Conservation (phyloP, 352 stramenopile species). For the Phytophthora tubulina region DNA sequence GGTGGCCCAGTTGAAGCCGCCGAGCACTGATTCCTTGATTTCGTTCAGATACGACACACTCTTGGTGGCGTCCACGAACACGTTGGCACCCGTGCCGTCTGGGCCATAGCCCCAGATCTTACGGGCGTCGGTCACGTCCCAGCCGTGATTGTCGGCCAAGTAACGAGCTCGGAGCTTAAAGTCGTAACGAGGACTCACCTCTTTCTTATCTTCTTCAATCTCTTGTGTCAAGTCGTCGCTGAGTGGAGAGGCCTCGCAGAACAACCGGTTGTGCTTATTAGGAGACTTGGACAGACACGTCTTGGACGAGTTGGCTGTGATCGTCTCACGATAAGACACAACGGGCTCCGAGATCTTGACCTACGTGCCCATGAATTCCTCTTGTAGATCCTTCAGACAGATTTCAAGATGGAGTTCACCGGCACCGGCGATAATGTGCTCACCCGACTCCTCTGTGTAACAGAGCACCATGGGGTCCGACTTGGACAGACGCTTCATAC, state of each 20-base stretch:
- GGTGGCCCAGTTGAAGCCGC: constrained; percentile 99
- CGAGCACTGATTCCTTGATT: constrained; percentile 99
- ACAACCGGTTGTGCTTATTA: constrained; percentile 99
- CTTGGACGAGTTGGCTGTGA: constrained; percentile 94
- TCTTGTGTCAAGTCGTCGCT: constrained; percentile 95
- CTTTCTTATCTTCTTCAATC: constrained; percentile 97
- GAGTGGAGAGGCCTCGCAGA: constrained; percentile 94
- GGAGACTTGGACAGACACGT: constrained; percentile 99
- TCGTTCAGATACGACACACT: constrained; percentile 99
- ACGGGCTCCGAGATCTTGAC: constrained; percentile 99
- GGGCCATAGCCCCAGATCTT: constrained; percentile 99
- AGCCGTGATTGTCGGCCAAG: constrained; percentile 97
- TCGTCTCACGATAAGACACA: constrained; percentile 99
- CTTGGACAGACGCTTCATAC: constrained; percentile 99
- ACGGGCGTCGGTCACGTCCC: constrained; percentile 98
- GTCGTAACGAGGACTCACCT: constrained; percentile 93
- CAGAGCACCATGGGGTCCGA: constrained; percentile 99
- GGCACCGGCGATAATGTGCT: constrained; percentile 99
- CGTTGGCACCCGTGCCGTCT: constrained; percentile 98
- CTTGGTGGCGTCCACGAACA: constrained; percentile 99
- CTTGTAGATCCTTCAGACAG: constrained; percentile 99
- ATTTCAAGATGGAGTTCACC: constrained; percentile 99
- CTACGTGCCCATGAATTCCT: constrained; percentile 99
- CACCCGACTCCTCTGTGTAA: constrained; percentile 99
- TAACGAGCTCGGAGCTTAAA: constrained; percentile 97